phyloP scores from a whole-genome alignment of 2,329 filamentous ascomycete species.

The Fusarium pseudonygamai region DNA sequence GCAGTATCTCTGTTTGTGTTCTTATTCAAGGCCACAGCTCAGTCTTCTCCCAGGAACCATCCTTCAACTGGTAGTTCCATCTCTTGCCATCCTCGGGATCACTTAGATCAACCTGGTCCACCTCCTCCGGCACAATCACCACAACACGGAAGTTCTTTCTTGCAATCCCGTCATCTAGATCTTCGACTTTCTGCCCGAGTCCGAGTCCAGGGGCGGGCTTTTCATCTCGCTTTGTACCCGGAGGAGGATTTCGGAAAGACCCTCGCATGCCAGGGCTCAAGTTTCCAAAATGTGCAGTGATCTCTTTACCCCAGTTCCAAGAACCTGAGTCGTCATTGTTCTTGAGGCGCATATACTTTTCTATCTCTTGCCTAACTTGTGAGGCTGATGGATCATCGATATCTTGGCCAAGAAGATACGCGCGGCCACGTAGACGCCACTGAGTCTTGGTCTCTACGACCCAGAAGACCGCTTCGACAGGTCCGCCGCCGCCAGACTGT shows the following conservation, averaged over 20 bases:
- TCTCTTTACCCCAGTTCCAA: slow-evolving; percentile 83
- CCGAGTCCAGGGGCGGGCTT: slow-evolving; percentile 54
- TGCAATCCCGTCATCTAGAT: slow-evolving; percentile 75
- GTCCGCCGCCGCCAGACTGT: slow-evolving; percentile 69
- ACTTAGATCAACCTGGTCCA: slow-evolving; percentile 78
- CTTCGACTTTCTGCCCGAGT: slow-evolving; percentile 72
- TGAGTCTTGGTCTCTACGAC: slow-evolving; percentile 74
- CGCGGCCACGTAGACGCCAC: slow-evolving; percentile 84
- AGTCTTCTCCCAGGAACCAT: slow-evolving; percentile 69
- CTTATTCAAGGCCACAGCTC: slow-evolving; percentile 72
- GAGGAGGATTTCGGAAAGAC: slow-evolving; percentile 76
- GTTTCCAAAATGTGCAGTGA: slow-evolving; percentile 92
- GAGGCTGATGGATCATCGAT: slow-evolving; percentile 57
- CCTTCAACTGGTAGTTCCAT: slow-evolving; percentile 72
- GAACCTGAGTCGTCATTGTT: slow-evolving; percentile 49
- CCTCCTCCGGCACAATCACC: slow-evolving; percentile 80
- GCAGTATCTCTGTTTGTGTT: too few species aligned
- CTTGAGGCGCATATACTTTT: slow-evolving; percentile 66
- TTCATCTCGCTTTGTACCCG: slow-evolving; percentile 68
- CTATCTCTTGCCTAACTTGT: slow-evolving; percentile 69
- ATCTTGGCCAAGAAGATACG: slow-evolving; percentile 78
- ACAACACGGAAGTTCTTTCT: slow-evolving; percentile 82
- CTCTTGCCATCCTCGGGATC: slow-evolving; percentile 70
- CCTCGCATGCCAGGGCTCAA: slow-evolving; percentile 82
- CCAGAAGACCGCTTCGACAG: slow-evolving; percentile 90